Evolutionary conservation across 78 protist genomes (phyloP), one percentile per base, ranked within the genome.

Genomic region (Protostelium mycophagum): DNA sequence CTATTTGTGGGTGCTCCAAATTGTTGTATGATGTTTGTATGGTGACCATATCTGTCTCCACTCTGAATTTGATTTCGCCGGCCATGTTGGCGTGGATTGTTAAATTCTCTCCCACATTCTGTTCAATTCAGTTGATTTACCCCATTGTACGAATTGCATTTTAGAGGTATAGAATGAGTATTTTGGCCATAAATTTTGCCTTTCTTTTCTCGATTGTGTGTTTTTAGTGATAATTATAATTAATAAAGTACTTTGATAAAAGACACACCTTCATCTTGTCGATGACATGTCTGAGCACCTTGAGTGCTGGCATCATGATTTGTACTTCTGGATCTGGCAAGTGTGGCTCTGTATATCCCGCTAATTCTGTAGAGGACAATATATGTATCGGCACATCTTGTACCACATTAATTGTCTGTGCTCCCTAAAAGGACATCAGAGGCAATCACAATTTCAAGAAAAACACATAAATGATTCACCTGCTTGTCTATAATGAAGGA

Each of bases 181-280:
- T n/a, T n/a, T n/a, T n/a, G n/a, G n/a, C n/a, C n/a, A n/a, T n/a
- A n/a, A n/a, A n/a, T n/a, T n/a, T n/a, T n/a, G n/a, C n/a, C n/a
- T n/a, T n/a, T n/a, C n/a, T n/a, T n/a, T n/a, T n/a, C n/a, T n/a
- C n/a, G n/a, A n/a, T n/a, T n/a, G n/a, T n/a, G n/a, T n/a, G n/a
- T n/a, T n/a, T n/a, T n/a, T n/a, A n/a, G n/a, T n/a, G n/a, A n/a
- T n/a, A n/a, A n/a, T n/a, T n/a, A n/a, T n/a, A n/a, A n/a, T n/a
- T n/a, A n/a, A n/a, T n/a, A n/a, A n/a, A n/a, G n/a, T n/a, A n/a
- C n/a, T n/a, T n/a, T n/a, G n/a, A n/a, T n/a, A n/a, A n/a, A 51
- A 51, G 73, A 25, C 73, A 25, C 73, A 51, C 73, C 73, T 51
- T 85, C 86, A 85, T 85, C 86, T 85, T 85, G 16, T 85, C 86